Base-by-base conservation (phyloP, 495 filamentous ascomycete genomes). In the Aspergillus indologenus region DNA sequence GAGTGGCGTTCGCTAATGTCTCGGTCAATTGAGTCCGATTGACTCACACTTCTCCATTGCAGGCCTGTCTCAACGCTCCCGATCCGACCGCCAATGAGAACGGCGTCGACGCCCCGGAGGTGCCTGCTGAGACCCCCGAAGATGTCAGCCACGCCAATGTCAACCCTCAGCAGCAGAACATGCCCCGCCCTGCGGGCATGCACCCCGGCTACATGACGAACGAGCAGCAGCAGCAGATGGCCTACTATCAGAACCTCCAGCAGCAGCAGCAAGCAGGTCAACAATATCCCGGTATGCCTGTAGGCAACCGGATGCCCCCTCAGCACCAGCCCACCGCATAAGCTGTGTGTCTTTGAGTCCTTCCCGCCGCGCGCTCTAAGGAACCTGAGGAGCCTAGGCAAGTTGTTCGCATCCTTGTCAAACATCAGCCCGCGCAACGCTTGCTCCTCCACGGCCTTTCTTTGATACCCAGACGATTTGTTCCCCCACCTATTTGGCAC, bases 61-160 rank as follows among this genome's bases (percentile, higher is more conserved):
- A 96, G 94, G 93, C 94, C 42, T 98, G 94, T 68, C 79, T 98
- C 61, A 98, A 98, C 73, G 94, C 94, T 23, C 95, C 94, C 55
- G 94, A 98, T 73, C 91, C 92, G n/a, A 80, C 89, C n/a, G 82
- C 85, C 65, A 87, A 84, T 65, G 90, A 95, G 68, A 97, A 97
- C 62, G 94, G 94, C 52, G 89, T 97, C 62, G 92, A 96, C 58
- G 73, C 72, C 49, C 63, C 74, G 65, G 81, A 84, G 61, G 81
- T 81, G 17, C 76, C 80, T 12, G 74, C 81, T 55, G 81, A 84
- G 65, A 77, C 81, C 9, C 81, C 81, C 53, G 81, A 84, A 68
- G 81, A 84, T 54, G 80, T 83, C 45, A 71, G 66, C 50, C 80
- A 84, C 62, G 73, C 61, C 64, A 80, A 79, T 50, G 75, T 84